Evolutionary conservation across 192 early-diverging fungal species (phyloP), one percentile per base, ranked within the genome.

Genomic region (Phlyctochytrium arcticum): DNA sequence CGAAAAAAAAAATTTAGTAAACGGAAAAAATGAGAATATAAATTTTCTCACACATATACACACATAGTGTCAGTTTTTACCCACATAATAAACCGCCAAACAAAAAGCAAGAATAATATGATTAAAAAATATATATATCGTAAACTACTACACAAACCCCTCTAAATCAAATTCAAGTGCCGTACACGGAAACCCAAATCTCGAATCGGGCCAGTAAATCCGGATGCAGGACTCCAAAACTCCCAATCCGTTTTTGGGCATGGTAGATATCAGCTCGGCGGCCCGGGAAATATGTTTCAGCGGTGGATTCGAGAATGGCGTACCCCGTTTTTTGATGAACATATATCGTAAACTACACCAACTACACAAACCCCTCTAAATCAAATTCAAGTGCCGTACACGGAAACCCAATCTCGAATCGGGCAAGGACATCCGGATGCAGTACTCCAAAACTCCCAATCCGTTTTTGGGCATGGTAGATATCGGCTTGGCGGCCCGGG

Each of bases 121-220:
- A n/a, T n/a, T n/a, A n/a, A n/a, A n/a, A n/a, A n/a, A n/a, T n/a
- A n/a, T n/a, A n/a, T n/a, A n/a, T n/a, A n/a, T n/a, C n/a, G n/a
- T n/a, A n/a, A n/a, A n/a, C n/a, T n/a, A n/a, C n/a, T 70, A 97
- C 57, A 99, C 74, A 83, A 99, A 96, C 32, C 87, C 89, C 80
- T 98, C 97, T 44, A 99, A 75, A 76, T 93, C 92, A 73, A 99
- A 87, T 80, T 99, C 97, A 61, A 99, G 72, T 33, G 87, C 86
- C 36, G 92, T 90, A 60, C 87, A 87, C 9, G 97, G 93, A 72
- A 90, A 90, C 34, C 75, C 75, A n/a, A 44, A 99, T 76, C 51
- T 89, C 91, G 72, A 89, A 99, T 72, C 88, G 87, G 54, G 76
- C 78, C 60, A 96, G 69, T 2, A 97, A 92, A 58, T 89, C 83